Percentiles rank a stretch among this genome's conserved stretches.
phyloP scores from a whole-genome alignment of 371 early-diverging fungal species.

The Actinomucor elegans region DNA sequence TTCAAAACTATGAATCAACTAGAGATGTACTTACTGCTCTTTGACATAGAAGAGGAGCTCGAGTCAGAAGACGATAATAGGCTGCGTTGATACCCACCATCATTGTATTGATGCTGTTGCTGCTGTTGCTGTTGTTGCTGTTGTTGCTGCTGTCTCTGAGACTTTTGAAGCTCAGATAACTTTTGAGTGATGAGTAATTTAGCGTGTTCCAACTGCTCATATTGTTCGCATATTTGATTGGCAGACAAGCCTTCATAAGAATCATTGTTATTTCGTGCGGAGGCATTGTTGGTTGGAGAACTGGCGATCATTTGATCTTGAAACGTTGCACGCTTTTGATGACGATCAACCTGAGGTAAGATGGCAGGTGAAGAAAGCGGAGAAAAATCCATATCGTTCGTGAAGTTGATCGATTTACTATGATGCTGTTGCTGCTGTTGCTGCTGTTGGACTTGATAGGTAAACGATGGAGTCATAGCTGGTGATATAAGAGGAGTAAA shows the following conservation, averaged over 20 bases:
- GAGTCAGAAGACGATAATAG: neutral
- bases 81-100: neutral
- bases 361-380: slow-evolving; percentile 66
- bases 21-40: too few relatives aligned
- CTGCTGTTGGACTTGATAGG: slow-evolving; percentile 23
- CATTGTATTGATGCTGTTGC: neutral
- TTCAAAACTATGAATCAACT: too few relatives aligned
- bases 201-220: slow-evolving; percentile 44
- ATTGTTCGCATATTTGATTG: slow-evolving; percentile 38
- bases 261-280: neutral
- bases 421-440: slow-evolving; percentile 34
- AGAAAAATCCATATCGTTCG: slow-evolving; percentile 49
- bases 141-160: slow-evolving; percentile 14
- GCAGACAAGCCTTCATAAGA: slow-evolving; percentile 21
- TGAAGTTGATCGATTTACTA: slow-evolving; percentile 16
- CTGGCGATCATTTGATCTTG: slow-evolving; percentile 1
- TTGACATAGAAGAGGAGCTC: neutral
- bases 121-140: slow-evolving; percentile 1
- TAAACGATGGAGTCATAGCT: slow-evolving; percentile 60
- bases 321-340: neutral
- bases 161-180: slow-evolving; percentile 33
- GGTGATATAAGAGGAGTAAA: slow-evolving; percentile 66
- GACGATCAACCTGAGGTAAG: slow-evolving; percentile 25
- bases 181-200: slow-evolving; percentile 37
- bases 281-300: neutral